Evolutionary conservation across 1,284 basidiomycete species (phyloP), one percentile per base, ranked within the genome.

Genomic region (Sporisorium graminicola): DNA sequence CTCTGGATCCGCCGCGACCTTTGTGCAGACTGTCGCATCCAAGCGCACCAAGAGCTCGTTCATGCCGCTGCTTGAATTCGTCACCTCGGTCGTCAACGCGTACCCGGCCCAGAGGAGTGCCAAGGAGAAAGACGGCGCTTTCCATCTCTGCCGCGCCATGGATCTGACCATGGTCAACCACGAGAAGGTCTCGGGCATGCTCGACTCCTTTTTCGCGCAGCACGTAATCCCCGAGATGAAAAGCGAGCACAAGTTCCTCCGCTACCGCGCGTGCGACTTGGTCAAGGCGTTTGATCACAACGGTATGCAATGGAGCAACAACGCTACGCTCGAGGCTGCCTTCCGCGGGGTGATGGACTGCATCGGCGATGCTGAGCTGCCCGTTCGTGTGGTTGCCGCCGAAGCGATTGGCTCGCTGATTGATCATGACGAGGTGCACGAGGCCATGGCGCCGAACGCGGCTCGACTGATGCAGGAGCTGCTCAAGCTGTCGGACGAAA

Each of bases 391-490:
- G 5, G 92, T 94, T 63, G 94, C 93, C 16, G 92, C 92, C 1
- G 87, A 94, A 72, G 91, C 93, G 1, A 87, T 95, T 69, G 92
- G 92, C 3, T 91, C 93, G 82, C 88, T 95, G 86, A 90, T 94
- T 31, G 87, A 89, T n/a, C 87, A 88, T 79, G 85, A 87, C 51
- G 91, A 82, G 91, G 93, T 95, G 59, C 90, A 90, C 77, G 88
- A 86, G 6, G 90, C 90, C 10, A 91, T 95, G 65, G 89, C 91
- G 8, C 91, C 92, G 18, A 91, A 92, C 82, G 92, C 95, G 40
- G 93, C 91, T 46, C 92, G 94, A 82, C 91, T 96, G 78, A 91
- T 96, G 78, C 93, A 94, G 92, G 93, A 93, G 83, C 88, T 95
- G 26, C 89, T 95, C 74, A 94, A 94, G 86, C 88, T 96, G 42